These are phyloP conservation scores for Cladosporium colombiae DNA, from an alignment of 2,329 filamentous ascomycete species.

Conservation along the genomic window DNA sequence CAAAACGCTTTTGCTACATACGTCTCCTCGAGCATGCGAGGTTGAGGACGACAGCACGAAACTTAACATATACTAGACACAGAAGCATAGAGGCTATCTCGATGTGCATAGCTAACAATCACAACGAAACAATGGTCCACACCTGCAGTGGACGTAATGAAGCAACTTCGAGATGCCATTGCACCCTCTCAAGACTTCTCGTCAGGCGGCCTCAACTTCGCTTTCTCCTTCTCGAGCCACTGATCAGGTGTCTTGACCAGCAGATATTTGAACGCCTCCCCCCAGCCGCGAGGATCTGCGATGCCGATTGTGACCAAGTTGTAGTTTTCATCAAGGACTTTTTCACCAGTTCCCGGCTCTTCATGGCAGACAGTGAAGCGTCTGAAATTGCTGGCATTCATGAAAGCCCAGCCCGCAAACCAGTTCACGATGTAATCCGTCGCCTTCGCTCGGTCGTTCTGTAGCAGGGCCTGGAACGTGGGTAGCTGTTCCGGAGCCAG, in stretches of 20 bases:
- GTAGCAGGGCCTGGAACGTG: conserved; percentile 28
- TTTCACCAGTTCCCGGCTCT: neutral
- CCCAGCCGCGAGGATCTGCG: conserved; percentile 4
- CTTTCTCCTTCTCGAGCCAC: conserved; percentile 5
- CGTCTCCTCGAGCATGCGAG: neutral
- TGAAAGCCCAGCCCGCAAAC: conserved; percentile 35
- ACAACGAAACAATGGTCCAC: neutral
- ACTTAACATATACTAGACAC: neutral
- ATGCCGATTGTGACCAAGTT: neutral
- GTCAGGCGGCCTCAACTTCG: neutral
- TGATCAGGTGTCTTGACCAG: conserved; percentile 10
- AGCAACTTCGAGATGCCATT: neutral
- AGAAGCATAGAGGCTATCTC: neutral
- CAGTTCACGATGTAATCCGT: conserved; percentile 36
- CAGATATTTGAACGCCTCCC: conserved; percentile 5
- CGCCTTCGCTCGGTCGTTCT: conserved; percentile 29
- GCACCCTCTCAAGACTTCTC: neutral
- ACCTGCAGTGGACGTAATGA: neutral
- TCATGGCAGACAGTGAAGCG: conserved; percentile 34
- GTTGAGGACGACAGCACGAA: neutral
- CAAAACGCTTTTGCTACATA: neutral
- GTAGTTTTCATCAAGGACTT: neutral
- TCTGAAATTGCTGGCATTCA: conserved; percentile 29
- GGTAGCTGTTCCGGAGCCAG: conserved; percentile 28
- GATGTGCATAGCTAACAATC: neutral